Conservation (phyloP, 1,284 basidiomycete species). For the Meripilus lineatus region DNA sequence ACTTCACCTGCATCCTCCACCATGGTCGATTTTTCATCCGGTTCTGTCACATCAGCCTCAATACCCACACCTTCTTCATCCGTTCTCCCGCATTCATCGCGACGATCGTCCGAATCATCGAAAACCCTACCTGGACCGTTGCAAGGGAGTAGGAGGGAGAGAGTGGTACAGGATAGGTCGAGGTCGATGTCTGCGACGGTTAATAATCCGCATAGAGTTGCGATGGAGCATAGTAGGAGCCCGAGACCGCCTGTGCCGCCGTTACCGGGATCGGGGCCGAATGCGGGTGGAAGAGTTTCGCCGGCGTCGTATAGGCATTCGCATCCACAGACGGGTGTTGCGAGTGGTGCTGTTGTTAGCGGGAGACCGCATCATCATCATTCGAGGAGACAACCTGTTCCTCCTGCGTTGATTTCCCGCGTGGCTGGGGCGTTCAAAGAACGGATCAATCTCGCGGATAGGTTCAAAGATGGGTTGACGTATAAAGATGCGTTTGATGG, state of each 20-base stretch:
- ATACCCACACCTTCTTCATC: conserved; percentile 12
- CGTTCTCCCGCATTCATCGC: conserved; percentile 14
- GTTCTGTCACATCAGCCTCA: conserved; percentile 15
- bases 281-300: conserved; percentile 49
- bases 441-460: conserved; percentile 73
- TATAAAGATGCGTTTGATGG: conserved; percentile 98
- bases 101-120: conserved; percentile 54
- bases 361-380: no score
- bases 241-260: conserved; percentile 36
- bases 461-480: conserved; percentile 90
- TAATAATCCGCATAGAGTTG: conserved; percentile 29
- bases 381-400: conserved; percentile 76
- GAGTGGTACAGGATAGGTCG: conserved; percentile 58
- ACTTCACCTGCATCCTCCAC: conserved; percentile 53
- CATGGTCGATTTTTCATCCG: conserved; percentile 34
- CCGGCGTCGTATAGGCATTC: conserved; percentile 33
- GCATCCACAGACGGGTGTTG: no score
- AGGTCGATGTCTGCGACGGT: conserved; percentile 71
- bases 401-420: conserved; percentile 91
- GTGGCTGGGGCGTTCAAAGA: conserved; percentile 93
- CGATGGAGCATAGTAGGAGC: conserved; percentile 25
- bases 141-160: conserved; percentile 45
- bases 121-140: conserved; percentile 41
- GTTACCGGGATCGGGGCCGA: conserved; percentile 31
- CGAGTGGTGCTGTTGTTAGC: no score